Evolutionary conservation across 257 asterid species (phyloP).

Genomic region (Scutellaria galericulata): DNA sequence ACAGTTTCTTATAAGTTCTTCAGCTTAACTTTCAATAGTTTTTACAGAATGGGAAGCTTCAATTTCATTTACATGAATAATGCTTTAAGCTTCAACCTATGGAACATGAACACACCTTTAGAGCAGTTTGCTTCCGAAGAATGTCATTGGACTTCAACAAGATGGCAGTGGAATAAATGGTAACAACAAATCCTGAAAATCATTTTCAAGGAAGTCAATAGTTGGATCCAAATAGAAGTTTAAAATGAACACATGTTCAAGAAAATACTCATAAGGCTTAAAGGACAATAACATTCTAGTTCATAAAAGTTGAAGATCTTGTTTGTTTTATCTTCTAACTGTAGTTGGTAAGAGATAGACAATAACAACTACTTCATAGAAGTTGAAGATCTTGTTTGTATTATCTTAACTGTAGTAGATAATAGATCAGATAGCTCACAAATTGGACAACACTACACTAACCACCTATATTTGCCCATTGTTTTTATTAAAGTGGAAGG

Average conservation of each 20-base stretch:
- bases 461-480: slow-evolving; percentile 23
- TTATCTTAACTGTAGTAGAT: slow-evolving; percentile 22
- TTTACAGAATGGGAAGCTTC: slow-evolving; percentile 19
- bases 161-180: slow-evolving; percentile 76
- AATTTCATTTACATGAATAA: slow-evolving; percentile 20
- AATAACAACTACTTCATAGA: background rate
- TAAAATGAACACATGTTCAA: slow-evolving; percentile 3
- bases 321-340: slow-evolving; percentile 18
- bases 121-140: slow-evolving; percentile 90
- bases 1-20: slow-evolving; percentile 18
- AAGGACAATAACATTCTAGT: background rate
- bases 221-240: slow-evolving; percentile 2
- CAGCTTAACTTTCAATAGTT: slow-evolving; percentile 22
- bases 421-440: slow-evolving; percentile 18
- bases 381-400: slow-evolving; percentile 13
- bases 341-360: slow-evolving; percentile 15
- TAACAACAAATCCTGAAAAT: slow-evolving; percentile 73
- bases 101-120: slow-evolving; percentile 61
- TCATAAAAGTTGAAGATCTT: slow-evolving; percentile 27
- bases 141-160: slow-evolving; percentile 88
- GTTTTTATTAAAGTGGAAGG: slow-evolving; percentile 13
- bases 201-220: slow-evolving; percentile 25
- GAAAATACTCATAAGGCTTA: slow-evolving; percentile 12
- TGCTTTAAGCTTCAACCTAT: slow-evolving; percentile 25
- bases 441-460: slow-evolving; percentile 3